Percentiles rank a stretch among this genome's conserved stretches.
phyloP scores from a whole-genome alignment of 177 flowering plant genomes.

The Vitis hybrid region DNA sequence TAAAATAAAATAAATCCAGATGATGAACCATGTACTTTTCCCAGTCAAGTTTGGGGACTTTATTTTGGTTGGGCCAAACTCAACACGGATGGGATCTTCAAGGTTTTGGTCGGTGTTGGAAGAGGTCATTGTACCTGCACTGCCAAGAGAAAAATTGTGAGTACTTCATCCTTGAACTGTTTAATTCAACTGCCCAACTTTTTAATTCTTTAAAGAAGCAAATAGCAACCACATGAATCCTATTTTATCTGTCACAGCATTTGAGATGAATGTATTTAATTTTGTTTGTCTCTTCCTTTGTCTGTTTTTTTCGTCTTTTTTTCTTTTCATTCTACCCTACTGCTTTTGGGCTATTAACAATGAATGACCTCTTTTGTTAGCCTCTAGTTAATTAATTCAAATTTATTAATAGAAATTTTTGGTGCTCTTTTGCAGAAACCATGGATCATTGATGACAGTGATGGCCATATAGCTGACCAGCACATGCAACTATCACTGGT shows the following conservation, averaged over 20 bases:
- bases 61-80: slow-evolving; percentile 60
- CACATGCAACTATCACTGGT: slow-evolving; percentile 41
- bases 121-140: slow-evolving; percentile 20
- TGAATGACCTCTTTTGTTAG: too few species aligned
- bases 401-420: background rate
- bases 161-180: slow-evolving; percentile 14
- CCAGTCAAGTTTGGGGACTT: slow-evolving; percentile 55
- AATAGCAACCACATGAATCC: too few species aligned
- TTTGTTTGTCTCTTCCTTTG: too few species aligned
- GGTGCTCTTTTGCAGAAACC: slow-evolving; percentile 33
- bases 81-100: slow-evolving; percentile 21
- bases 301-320: too few species aligned
- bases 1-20: slow-evolving; percentile 22
- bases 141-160: slow-evolving; percentile 40
- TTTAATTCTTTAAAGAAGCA: too few species aligned
- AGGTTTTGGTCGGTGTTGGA: slow-evolving; percentile 46
- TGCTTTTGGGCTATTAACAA: too few species aligned
- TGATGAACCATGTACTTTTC: slow-evolving; percentile 33
- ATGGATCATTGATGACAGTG: slow-evolving; percentile 24
- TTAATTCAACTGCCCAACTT: background rate
- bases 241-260: too few species aligned
- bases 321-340: too few species aligned
- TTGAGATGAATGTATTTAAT: too few species aligned
- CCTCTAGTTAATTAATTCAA: background rate
- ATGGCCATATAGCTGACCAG: slow-evolving; percentile 20